Evolutionary conservation across 2,329 filamentous ascomycete species (phyloP).

Genomic region (Cytospora piceae): DNA sequence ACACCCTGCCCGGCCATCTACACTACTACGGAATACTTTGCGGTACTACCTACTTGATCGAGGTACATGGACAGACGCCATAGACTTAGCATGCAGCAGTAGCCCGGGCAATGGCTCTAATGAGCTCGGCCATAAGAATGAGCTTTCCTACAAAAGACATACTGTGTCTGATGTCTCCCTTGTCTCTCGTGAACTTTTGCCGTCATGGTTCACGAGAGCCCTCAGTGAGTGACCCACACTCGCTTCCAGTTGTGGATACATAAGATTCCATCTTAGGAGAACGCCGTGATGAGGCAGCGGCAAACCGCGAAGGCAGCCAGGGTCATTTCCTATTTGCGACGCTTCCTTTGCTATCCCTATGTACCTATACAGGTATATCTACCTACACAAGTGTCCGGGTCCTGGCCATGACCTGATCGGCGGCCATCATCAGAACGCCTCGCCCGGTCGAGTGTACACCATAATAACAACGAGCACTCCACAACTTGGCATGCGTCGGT

Average conservation of each 20-base stretch:
- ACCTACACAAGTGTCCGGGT: slow-evolving; percentile 5
- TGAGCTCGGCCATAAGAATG: background rate
- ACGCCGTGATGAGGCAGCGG: background rate
- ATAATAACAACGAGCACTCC: slow-evolving; percentile 7
- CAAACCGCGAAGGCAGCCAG: background rate
- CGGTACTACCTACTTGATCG: background rate
- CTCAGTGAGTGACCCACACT: slow-evolving; percentile 1
- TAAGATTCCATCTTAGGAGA: background rate
- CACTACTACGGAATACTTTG: slow-evolving; percentile 5
- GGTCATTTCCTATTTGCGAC: background rate
- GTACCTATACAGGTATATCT: background rate
- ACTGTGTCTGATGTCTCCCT: background rate
- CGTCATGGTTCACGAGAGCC: background rate
- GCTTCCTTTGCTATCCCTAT: background rate
- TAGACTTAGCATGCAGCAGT: background rate
- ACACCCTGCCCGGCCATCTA: slow-evolving; percentile 4
- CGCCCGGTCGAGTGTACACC: background rate
- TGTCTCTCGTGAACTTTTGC: background rate
- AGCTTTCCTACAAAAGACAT: background rate
- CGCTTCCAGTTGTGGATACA: background rate
- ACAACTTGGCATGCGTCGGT: slow-evolving; percentile 24
- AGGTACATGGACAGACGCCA: background rate
- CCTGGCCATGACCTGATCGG: background rate
- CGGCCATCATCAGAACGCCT: slow-evolving; percentile 3
- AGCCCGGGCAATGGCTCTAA: background rate